Evolutionary conservation across 352 stramenopile species (phyloP), one percentile per base, ranked within the genome.

Genomic region (Lagenidium sp.): DNA sequence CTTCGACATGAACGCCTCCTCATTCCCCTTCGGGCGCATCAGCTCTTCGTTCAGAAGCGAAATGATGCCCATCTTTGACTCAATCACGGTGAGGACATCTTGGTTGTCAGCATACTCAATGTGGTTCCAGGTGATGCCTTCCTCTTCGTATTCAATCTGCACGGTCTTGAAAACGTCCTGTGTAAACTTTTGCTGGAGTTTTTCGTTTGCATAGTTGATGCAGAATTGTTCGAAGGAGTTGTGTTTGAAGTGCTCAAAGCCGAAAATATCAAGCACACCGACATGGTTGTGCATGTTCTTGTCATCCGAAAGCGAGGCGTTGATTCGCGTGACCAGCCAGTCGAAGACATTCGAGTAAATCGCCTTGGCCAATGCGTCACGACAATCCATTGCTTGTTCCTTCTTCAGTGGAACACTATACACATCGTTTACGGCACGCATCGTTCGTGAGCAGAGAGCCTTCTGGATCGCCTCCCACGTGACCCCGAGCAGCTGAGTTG

Each of bases 211-310:
- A 31, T 86, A 86, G 66, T 87, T 87, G 65, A 87, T 87, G 43
- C 78, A 82, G 23, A 89, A 85, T 43, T 89, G 77, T 46, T 89
- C 77, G 42, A 86, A 89, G 42, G 84, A 94, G 65, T 96, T 96
- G 65, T 92, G 79, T 50, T 95, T 94, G 68, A 99, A 99, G 59
- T 96, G 95, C 70, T 99, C 96, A 55, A 99, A 99, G 37, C 96
- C 96, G 55, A 98, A 99, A 56, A 99, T 99, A 84, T 99, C 96
- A 41, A 99, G 68, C 36, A 99, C 90, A 38, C 95, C 95, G 29
- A 98, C 92, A 31, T 89, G 73, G 48, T 92, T 82, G 40, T 68
- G 35, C 73, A 86, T 91, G 48, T 85, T 66, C n/a, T 55, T 56
- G 47, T 91, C 81, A 35, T 90, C 67, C 18, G 70, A 62, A 22